Evolutionary conservation across 2,329 filamentous ascomycete species (phyloP).

Genomic region (Exophiala oligosperma): DNA sequence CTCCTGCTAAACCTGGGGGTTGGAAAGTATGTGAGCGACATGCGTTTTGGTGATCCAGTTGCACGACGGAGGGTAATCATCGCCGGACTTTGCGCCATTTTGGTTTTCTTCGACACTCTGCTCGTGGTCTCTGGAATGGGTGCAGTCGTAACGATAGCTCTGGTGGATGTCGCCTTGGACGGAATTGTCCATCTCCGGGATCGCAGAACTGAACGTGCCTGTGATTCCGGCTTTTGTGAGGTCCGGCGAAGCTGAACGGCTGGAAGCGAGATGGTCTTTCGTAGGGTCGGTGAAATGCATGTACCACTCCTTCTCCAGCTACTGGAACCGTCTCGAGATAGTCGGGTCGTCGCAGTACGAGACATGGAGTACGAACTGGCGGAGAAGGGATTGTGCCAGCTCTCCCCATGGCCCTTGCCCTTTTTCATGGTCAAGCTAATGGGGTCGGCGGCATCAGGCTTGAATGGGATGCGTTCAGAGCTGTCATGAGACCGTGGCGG

Average conservation of each 20-base stretch:
- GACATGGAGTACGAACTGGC: background rate
- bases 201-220: too few species aligned
- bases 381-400: background rate
- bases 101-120: background rate
- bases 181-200: constrained; percentile 23
- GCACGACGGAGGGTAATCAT: constrained; percentile 30
- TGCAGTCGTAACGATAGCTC: constrained; percentile 19
- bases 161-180: constrained; percentile 23
- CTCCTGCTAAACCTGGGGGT: constrained; percentile 23
- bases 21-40: constrained; percentile 27
- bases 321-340: background rate
- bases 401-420: constrained; percentile 4
- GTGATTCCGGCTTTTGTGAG: too few species aligned
- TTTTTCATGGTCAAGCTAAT: constrained; percentile 29
- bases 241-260: constrained; percentile 2
- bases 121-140: constrained; percentile 10
- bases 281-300: background rate
- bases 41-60: constrained; percentile 6
- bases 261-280: constrained; percentile 13
- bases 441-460: constrained; percentile 14
- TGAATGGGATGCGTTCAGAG: constrained; percentile 23
- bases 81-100: constrained; percentile 20
- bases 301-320: background rate
- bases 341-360: background rate
- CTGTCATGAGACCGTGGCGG: constrained; percentile 22